Evolutionary conservation across 345 rosid species (phyloP), one percentile per base, ranked within the genome.

Genomic region (Microcos paniculata): DNA sequence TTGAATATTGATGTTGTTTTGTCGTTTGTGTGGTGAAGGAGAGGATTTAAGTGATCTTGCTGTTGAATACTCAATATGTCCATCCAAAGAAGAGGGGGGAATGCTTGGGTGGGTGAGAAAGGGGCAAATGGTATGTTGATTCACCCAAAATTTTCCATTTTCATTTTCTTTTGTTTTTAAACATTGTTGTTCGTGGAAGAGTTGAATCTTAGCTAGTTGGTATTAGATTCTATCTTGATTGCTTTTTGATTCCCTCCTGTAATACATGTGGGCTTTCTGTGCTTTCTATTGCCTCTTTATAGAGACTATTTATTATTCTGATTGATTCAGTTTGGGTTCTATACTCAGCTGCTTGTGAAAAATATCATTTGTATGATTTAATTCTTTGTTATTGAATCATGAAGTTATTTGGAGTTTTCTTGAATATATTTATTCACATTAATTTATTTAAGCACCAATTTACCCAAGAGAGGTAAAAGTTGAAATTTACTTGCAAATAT

Each of bases 1-100:
- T 49, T 69, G 6, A n/a, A 30, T 40, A 55, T 26, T 68, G 24
- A 69, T n/a, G n/a, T 71, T 30, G 72, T 4, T 4, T 76, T 70
- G 35, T 30, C 72, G 14, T 81, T 78, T 79, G 31, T 59, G 72
- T 51, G 63, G 16, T 83, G 86, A 72, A 94, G 98, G 98, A 73
- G 98, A 90, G 85, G 98, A 92, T 82, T 82, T 94, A 85, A 86
- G 93, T 80, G 96, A 94, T 71, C 97, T 94, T 73, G 97, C 97
- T 0, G 89, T 81, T 33, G 94, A 92, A 66, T 81, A 88, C 85
- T 94, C 97, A 7, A 83, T 89, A 45, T 94, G 98, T 80, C 98
- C 93, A 59, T 92, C 98, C 76, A 94, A 90, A 77, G 74, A 83
- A 64, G 89, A 88, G n/a, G 96, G 93, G 4, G 98, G 97, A 79